Conservation (phyloP, 225 moss, liverwort and hornwort genomes). For the Straminergon stramineum region DNA sequence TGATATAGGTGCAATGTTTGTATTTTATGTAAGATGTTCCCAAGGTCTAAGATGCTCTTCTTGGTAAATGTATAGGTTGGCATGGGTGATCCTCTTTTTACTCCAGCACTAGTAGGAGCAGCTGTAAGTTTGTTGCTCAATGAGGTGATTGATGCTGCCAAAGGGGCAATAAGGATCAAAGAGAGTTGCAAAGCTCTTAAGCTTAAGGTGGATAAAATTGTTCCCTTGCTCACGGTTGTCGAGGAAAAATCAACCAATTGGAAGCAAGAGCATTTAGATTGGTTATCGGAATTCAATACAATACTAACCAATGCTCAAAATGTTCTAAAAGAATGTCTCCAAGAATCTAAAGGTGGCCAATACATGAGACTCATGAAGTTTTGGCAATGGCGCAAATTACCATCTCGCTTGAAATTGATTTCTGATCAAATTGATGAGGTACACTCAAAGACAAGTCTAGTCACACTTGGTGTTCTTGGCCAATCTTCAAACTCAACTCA, state of each 20-base stretch:
- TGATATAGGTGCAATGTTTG: background rate
- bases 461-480: background rate
- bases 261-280: background rate
- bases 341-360: rapidly evolving
- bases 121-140: background rate
- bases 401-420: background rate
- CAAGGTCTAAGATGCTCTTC: rapidly evolving
- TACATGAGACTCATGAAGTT: background rate
- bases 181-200: background rate
- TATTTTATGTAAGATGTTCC: background rate
- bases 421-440: background rate
- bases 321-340: background rate
- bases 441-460: background rate
- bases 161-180: background rate
- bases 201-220: background rate
- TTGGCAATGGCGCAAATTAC: background rate
- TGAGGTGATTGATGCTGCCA: background rate
- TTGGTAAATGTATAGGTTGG: background rate
- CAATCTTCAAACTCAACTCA: background rate
- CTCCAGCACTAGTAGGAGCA: background rate
- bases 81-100: background rate
- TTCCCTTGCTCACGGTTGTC: background rate
- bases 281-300: background rate
- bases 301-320: background rate
- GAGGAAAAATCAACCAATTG: background rate